These are phyloP conservation scores for Phytophthora vignae DNA, from an alignment of 352 stramenopile species.

Conservation along the genomic window DNA sequence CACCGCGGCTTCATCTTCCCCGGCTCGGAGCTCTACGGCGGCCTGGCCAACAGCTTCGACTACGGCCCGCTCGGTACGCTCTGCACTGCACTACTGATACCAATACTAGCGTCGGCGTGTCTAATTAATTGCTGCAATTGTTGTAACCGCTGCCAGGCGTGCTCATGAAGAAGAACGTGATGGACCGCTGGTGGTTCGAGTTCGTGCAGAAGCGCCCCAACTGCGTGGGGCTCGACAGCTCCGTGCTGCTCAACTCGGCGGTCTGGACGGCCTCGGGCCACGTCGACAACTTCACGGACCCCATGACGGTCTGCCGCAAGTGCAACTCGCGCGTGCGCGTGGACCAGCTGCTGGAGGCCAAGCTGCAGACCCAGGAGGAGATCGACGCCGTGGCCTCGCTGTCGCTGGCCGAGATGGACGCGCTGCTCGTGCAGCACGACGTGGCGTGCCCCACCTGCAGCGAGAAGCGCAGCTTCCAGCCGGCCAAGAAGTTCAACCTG, in stretches of 20 bases:
- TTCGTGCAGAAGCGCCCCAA: constrained; percentile 96
- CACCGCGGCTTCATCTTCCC: constrained; percentile 95
- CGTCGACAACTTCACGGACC: constrained; percentile 97
- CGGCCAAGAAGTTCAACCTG: constrained; percentile 97
- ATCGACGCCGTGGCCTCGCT: constrained; percentile 59
- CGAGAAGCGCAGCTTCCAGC: constrained; percentile 60
- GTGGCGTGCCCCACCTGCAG: constrained; percentile 70
- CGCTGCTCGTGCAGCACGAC: constrained; percentile 50
- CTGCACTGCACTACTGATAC: neutral
- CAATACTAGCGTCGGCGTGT: neutral
- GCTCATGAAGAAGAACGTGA: constrained; percentile 98
- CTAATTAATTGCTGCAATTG: constrained; percentile 9
- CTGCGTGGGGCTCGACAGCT: constrained; percentile 95
- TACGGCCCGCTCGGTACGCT: constrained; percentile 91
- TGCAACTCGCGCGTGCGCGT: constrained; percentile 92
- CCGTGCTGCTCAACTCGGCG: constrained; percentile 94
- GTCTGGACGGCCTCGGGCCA: constrained; percentile 97
- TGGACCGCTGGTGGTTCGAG: constrained; percentile 96
- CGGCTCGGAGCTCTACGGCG: constrained; percentile 97
- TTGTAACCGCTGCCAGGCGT: constrained; percentile 44
- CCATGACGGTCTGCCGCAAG: constrained; percentile 96
- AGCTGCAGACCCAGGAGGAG: constrained; percentile 53
- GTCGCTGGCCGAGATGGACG: constrained; percentile 69
- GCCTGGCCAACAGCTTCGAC: constrained; percentile 98
- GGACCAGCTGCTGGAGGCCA: constrained; percentile 74